Evolutionary conservation across 2,329 filamentous ascomycete species (phyloP).

Genomic region (Tolypocladium sp.): DNA sequence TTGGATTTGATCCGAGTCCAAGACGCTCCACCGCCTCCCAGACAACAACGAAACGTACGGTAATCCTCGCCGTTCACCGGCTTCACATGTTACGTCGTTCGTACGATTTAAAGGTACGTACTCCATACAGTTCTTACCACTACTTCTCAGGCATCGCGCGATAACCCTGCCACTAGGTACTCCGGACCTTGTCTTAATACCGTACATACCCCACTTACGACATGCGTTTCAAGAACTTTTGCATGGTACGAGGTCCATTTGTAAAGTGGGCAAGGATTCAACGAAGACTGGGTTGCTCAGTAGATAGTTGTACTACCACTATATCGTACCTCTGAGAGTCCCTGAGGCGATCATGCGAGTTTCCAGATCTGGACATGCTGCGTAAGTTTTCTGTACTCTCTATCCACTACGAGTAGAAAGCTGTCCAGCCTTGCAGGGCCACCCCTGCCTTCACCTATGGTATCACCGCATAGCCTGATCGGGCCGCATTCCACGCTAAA

Average conservation of each 20-base stretch:
- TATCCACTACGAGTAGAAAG: background rate
- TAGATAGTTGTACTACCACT: no score
- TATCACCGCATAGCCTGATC: no score
- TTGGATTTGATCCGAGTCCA: background rate
- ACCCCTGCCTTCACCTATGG: no score
- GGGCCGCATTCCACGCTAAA: no score
- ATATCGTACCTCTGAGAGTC: background rate
- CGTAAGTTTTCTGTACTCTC: background rate
- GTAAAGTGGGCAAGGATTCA: background rate
- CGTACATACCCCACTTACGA: background rate
- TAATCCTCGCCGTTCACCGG: no score
- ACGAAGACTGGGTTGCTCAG: no score
- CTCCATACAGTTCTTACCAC: no score
- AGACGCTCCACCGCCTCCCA: background rate
- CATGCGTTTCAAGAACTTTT: background rate
- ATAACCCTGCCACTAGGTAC: no score
- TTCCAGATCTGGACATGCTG: background rate
- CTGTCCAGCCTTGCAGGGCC: background rate
- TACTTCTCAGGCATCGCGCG: no score
- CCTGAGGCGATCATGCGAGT: background rate
- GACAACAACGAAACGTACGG: no score
- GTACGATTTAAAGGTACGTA: no score
- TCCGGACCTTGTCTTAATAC: background rate
- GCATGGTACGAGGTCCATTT: background rate
- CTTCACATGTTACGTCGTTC: no score